phyloP scores from a whole-genome alignment of 805 yeast species.

The Cyberlindnera meyerae region DNA sequence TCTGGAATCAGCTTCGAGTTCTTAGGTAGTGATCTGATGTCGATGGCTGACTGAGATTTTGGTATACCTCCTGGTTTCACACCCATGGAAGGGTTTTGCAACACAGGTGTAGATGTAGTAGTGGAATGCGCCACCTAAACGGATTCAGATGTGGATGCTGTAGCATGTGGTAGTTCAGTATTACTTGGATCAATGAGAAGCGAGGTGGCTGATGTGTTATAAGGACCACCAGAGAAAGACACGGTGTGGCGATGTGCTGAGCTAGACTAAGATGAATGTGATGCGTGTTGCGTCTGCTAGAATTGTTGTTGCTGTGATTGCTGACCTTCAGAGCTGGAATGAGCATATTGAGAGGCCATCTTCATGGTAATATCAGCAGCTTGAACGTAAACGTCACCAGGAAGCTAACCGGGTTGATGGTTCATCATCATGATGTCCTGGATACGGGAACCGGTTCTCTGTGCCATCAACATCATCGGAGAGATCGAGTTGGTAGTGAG shows the following conservation, averaged over 20 bases:
- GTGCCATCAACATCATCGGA: slow-evolving; percentile 12
- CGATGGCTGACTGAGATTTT: slow-evolving; percentile 49
- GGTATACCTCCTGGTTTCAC: too few species aligned
- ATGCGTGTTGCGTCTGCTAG: slow-evolving; percentile 1
- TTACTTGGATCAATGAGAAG: slow-evolving; percentile 8
- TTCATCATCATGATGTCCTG: too few species aligned
- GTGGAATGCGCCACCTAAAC: not conserved
- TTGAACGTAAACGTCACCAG: slow-evolving; percentile 10
- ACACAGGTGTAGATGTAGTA: not conserved
- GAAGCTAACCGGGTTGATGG: too few species aligned
- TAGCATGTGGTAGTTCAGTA: slow-evolving; percentile 5
- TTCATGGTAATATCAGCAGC: slow-evolving; percentile 11
- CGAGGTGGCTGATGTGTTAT: not conserved
- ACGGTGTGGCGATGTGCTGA: not conserved
- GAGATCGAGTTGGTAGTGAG: slow-evolving; percentile 5
- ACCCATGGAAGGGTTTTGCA: not conserved
- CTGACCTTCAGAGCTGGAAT: not conserved
- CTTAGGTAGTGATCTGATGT: slow-evolving; percentile 38
- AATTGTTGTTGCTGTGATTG: not conserved
- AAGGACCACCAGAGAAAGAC: not conserved
- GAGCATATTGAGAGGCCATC: slow-evolving; percentile 12
- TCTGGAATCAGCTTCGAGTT: slow-evolving; percentile 16
- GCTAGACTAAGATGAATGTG: not conserved
- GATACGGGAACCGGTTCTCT: too few species aligned
- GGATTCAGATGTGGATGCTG: slow-evolving; percentile 3